Conservation (phyloP, 1,284 basidiomycete species). For the Ceratobasidium sp. region DNA sequence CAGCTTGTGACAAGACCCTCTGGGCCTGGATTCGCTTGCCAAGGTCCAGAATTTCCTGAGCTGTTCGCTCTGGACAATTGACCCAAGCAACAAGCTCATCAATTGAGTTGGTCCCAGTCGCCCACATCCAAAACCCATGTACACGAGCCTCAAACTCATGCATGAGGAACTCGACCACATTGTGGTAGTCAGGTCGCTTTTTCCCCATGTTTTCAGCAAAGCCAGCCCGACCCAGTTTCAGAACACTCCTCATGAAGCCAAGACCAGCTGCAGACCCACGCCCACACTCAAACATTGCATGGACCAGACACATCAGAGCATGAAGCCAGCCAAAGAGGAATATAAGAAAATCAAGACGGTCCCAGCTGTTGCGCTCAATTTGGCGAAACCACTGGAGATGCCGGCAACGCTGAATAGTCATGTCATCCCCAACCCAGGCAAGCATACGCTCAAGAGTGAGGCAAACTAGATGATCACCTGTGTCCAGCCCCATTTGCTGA, state of each 20-base stretch:
- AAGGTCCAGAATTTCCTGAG: not conserved
- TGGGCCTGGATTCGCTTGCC: not conserved
- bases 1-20: not conserved
- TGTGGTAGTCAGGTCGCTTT: too few species aligned
- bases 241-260: too few species aligned
- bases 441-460: not conserved
- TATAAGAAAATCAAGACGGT: not conserved
- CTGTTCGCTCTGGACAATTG: not conserved
- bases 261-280: too few species aligned
- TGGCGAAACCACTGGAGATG: not conserved
- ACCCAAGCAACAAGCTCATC: conserved; percentile 20
- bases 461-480: not conserved
- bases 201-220: too few species aligned
- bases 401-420: not conserved
- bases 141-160: conserved; percentile 5
- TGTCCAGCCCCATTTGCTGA: not conserved
- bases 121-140: not conserved
- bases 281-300: not conserved
- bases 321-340: conserved; percentile 8
- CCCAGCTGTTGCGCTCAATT: not conserved
- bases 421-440: not conserved
- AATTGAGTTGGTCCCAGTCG: not conserved
- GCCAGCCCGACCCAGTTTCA: too few species aligned
- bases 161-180: not conserved
- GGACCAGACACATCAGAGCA: not conserved